phyloP scores from a whole-genome alignment of 2,329 filamentous ascomycete genomes.

The Anisogramma anomala region DNA sequence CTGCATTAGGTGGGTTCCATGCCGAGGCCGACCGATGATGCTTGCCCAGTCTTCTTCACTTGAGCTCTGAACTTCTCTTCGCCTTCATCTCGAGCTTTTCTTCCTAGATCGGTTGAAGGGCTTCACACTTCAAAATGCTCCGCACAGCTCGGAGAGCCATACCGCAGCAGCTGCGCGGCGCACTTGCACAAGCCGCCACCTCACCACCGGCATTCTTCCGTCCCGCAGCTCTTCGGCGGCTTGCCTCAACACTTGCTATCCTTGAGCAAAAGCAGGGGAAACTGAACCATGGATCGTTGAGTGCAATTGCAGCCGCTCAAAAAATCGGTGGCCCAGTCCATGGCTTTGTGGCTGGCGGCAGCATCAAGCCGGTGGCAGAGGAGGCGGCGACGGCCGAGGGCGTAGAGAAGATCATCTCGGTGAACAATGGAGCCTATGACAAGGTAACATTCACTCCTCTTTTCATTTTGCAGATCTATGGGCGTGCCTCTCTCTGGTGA shows the following conservation, averaged over 20 bases:
- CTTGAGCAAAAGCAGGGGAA: constrained; percentile 88
- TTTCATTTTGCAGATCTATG: neutral
- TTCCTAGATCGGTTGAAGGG: neutral
- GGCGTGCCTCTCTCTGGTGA: no score
- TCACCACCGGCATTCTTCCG: constrained; percentile 24
- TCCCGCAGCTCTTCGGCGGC: constrained; percentile 48
- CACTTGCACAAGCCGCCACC: constrained; percentile 13
- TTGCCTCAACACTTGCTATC: constrained; percentile 80
- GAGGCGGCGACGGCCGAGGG: constrained; percentile 83
- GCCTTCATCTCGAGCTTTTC: neutral
- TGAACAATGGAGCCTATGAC: constrained; percentile 85
- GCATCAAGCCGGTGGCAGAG: constrained; percentile 62
- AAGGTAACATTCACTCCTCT: constrained; percentile 46
- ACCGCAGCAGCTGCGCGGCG: constrained; percentile 11
- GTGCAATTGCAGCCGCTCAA: constrained; percentile 73
- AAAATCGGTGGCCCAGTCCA: constrained; percentile 79
- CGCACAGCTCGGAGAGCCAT: constrained; percentile 11
- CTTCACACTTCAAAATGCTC: constrained; percentile 7
- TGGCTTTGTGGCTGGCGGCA: constrained; percentile 74
- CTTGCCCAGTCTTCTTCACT: neutral
- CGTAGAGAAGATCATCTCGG: constrained; percentile 78
- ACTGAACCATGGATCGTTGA: constrained; percentile 70
- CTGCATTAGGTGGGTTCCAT: neutral
- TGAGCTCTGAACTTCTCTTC: neutral
- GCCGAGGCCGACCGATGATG: constrained; percentile 13